A percentile compares a stretch with the other conserved stretches of the same genome.
Evolutionary conservation across 2,329 filamentous ascomycete species (phyloP).

Genomic region (Massarina eburnea): DNA sequence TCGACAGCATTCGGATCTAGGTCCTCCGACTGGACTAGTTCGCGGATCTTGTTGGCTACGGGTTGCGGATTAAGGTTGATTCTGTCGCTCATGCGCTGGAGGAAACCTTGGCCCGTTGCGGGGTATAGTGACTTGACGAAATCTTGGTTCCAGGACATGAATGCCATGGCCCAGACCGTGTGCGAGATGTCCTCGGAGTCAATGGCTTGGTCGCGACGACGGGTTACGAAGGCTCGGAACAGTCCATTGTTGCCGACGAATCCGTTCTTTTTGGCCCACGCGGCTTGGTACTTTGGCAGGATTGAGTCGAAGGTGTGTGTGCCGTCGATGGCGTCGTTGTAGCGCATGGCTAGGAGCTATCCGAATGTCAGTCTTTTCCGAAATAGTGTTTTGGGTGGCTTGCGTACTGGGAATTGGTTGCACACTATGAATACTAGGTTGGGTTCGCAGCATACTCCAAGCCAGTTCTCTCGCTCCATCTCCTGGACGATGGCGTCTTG

Average conservation of each 20-base stretch:
- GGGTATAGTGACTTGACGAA: conserved; percentile 19
- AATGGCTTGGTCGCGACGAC: conserved; percentile 18
- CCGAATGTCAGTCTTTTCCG: conserved; percentile 2
- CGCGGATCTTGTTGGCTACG: conserved; percentile 25
- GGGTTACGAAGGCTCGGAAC: not conserved
- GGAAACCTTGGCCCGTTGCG: conserved; percentile 23
- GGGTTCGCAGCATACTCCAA: conserved; percentile 49
- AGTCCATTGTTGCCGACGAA: conserved; percentile 1
- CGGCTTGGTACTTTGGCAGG: conserved; percentile 42
- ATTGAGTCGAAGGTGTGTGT: conserved; percentile 35
- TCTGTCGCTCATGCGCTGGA: conserved; percentile 24
- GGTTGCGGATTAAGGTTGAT: conserved; percentile 21
- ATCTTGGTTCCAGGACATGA: conserved; percentile 45
- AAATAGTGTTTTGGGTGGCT: conserved; percentile 2
- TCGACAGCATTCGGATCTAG: conserved; percentile 9
- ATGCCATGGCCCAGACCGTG: conserved; percentile 21
- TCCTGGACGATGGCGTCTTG: conserved; percentile 40
- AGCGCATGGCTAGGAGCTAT: conserved; percentile 43
- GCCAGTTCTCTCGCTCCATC: conserved; percentile 45
- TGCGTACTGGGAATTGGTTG: conserved; percentile 47
- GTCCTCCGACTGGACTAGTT: conserved; percentile 9
- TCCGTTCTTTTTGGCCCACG: conserved; percentile 33
- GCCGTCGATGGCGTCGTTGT: conserved; percentile 40
- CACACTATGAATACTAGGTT: conserved; percentile 46
- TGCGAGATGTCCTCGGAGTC: conserved; percentile 1